Evolutionary conservation across 2,329 filamentous ascomycete species (phyloP), one percentile per base, ranked within the genome.

Genomic region (Phaeosphaeriaceae sp.): DNA sequence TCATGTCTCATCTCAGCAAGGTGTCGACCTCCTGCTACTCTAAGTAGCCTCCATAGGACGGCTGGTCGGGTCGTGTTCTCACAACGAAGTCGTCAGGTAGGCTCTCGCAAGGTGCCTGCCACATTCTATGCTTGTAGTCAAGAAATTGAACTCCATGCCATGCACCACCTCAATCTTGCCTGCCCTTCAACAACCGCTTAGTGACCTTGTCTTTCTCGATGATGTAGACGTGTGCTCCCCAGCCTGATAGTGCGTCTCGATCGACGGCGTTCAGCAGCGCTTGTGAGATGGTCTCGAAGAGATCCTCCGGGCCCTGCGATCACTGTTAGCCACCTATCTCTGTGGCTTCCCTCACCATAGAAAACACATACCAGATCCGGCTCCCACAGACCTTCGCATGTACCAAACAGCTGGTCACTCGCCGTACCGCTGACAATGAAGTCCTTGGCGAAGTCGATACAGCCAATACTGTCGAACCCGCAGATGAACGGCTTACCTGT

Each of bases 181-280:
- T 89, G 77, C 93, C 93, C 88, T 98, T 98, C 80, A 99, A 85
- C 88, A 99, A 88, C 79, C 95, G 87, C 90, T 98, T 97, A 75
- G 95, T 98, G 64, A 99, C 92, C 91, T 98, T 98, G 84, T 97
- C 93, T 87, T 99, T 99, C 85, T 98, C 95, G 79, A 99, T 96
- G 76, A 99, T 96, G 83, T 98, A 99, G 70, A 99, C 95, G 77
- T 99, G 93, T 41, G 95, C 95, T 77, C 95, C 95, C 95, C 95
- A 98, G 66, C 95, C 95, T 40, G 94, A 97, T 64, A 99, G 85
- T 53, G 95, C 95, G 81, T 99, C 95, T 82, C 95, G 88, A 81
- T 99, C 95, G 57, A 98, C 92, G 59, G 95, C 95, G 80, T 96
- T 98, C 70, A 99, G 86, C 60, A 99, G 86, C 52, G 94, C 89